Conservation (phyloP, 805 yeast genomes). For the Scheffersomyces ergatensis region DNA sequence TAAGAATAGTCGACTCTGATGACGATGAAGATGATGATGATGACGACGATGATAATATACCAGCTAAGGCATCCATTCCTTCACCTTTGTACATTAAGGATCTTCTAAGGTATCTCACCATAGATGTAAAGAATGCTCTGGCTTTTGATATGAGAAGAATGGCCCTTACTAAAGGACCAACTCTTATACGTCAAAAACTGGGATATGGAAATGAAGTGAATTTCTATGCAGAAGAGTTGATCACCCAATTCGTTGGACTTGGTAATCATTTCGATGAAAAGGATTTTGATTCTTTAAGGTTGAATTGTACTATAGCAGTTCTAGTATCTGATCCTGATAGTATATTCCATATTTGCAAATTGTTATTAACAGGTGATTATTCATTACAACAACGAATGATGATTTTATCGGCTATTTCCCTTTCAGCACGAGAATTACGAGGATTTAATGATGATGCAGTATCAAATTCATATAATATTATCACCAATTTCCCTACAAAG, state of each 20-base stretch:
- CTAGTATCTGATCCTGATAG: conserved; percentile 46
- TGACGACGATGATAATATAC: conserved; percentile 49
- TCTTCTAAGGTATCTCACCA: conserved; percentile 53
- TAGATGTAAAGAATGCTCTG: conserved; percentile 41
- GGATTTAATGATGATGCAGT: conserved; percentile 54
- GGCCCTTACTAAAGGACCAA: conserved; percentile 53
- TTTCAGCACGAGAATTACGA: conserved; percentile 71
- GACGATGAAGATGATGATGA: conserved; percentile 37
- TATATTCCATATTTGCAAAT: conserved; percentile 44
- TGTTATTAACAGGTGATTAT: conserved; percentile 69
- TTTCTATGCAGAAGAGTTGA: conserved; percentile 54
- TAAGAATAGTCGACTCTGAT: background rate
- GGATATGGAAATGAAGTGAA: conserved; percentile 45
- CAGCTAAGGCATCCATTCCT: conserved; percentile 30
- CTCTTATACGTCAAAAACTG: conserved; percentile 61
- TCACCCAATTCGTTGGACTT: conserved; percentile 50
- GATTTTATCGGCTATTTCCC: conserved; percentile 63
- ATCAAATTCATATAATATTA: conserved; percentile 28
- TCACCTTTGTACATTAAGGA: conserved; percentile 74
- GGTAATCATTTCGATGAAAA: conserved; percentile 55
- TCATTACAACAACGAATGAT: conserved; percentile 76
- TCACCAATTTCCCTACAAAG: conserved; percentile 32
- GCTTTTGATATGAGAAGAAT: conserved; percentile 48
- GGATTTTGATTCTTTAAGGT: conserved; percentile 61
- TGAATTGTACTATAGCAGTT: conserved; percentile 65